A percentile compares a stretch with the other conserved stretches of the same genome.
phyloP scores from a whole-genome alignment of 768 basidiomycete genomes.

The Sporobolomyces roseus region DNA sequence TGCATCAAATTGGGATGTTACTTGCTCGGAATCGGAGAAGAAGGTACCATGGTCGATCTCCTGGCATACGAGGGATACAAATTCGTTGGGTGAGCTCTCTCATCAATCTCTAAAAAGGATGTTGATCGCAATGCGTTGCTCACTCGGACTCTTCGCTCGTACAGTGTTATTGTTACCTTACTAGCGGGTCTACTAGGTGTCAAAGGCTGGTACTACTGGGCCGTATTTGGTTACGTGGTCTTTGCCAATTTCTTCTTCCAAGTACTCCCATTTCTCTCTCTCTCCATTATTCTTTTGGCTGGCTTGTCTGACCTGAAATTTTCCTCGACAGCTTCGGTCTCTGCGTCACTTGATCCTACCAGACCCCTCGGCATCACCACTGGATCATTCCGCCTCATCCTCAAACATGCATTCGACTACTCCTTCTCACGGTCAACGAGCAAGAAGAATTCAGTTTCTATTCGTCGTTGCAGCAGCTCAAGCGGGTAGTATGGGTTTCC shows the following conservation, averaged over 20 bases:
- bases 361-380: slow-evolving; percentile 58
- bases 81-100: slow-evolving; percentile 74
- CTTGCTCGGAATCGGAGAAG: slow-evolving; percentile 73
- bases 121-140: no score
- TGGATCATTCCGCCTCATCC: slow-evolving; percentile 31
- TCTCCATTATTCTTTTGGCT: neutral
- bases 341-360: slow-evolving; percentile 86
- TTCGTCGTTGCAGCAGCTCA: slow-evolving; percentile 80
- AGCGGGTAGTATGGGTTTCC: slow-evolving; percentile 75
- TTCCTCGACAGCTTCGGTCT: slow-evolving; percentile 69
- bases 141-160: neutral
- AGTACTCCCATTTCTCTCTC: slow-evolving; percentile 54
- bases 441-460: slow-evolving; percentile 81
- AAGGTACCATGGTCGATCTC: slow-evolving; percentile 69
- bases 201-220: slow-evolving; percentile 61
- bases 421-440: slow-evolving; percentile 71
- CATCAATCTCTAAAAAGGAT: neutral
- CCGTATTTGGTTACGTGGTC: slow-evolving; percentile 79
- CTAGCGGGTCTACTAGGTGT: slow-evolving; percentile 64
- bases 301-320: neutral
- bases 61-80: slow-evolving; percentile 95
- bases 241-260: slow-evolving; percentile 90
- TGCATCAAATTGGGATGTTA: slow-evolving; percentile 91
- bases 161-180: slow-evolving; percentile 78
- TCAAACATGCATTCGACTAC: slow-evolving; percentile 51